These are phyloP conservation scores for Ogataea ramenticola DNA, from an alignment of 805 yeast genomes.

Conservation along the genomic window DNA sequence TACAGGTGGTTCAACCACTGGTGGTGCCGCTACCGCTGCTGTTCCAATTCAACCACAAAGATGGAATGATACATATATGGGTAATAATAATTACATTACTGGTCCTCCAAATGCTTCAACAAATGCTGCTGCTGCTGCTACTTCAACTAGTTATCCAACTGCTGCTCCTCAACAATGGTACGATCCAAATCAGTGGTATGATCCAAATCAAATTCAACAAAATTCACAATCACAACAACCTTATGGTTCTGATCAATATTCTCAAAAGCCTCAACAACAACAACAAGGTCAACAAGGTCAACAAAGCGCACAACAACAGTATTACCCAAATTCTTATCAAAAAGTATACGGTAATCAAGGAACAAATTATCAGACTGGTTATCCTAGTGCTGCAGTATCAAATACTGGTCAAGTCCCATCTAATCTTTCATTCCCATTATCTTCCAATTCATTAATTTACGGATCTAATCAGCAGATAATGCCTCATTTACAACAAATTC, in stretches of 20 bases:
- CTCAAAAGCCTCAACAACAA: conserved; percentile 3
- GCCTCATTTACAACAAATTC: background rate
- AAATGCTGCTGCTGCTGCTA: background rate
- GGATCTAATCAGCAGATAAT: background rate
- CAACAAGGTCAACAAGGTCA: conserved; percentile 4
- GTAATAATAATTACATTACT: background rate
- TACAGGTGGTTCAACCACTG: no score
- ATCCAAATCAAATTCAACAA: background rate
- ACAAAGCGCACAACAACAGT: background rate
- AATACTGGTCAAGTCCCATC: background rate
- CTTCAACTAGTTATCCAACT: background rate
- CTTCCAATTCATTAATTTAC: background rate
- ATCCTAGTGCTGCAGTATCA: background rate
- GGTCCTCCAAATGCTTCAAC: no score
- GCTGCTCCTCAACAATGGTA: background rate
- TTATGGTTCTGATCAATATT: background rate
- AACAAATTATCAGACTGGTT: background rate
- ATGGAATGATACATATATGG: background rate
- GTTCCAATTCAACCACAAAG: background rate
- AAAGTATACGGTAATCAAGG: background rate
- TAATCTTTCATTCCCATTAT: background rate
- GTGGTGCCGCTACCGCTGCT: no score
- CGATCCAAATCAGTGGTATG: no score
- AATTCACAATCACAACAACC: background rate
- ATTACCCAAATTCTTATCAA: background rate